Evolutionary conservation across 202 grass and related monocot genomes (phyloP), one percentile per base, ranked within the genome.

Genomic region (Setaria italica): DNA sequence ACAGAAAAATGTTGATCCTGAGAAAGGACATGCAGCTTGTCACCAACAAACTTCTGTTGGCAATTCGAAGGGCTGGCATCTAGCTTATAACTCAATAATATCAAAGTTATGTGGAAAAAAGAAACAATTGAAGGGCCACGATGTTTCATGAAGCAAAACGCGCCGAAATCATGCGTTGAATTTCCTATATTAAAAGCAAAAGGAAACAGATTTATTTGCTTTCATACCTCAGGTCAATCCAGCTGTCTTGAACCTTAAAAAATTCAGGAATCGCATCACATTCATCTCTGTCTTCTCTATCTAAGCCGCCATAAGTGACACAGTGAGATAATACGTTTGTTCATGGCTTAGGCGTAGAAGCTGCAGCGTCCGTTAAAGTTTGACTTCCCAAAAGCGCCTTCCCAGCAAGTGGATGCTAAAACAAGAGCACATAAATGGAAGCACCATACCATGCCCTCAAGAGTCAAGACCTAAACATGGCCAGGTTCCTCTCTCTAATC

Each of bases 381-480:
- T 55, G 59, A 74, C 39, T 48, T 45, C 50, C 47, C 5, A 7
- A 74, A 50, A 77, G 45, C 11, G 14, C 66, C 53, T 53, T 42
- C 15, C 2, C 43, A 75, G 66, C 53, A 89, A 65, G 78, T 85
- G 78, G 64, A 48, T 39, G 43, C 59, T 54, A 55, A 70, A 77
- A 11, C 58, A 63, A 6, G 16, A 70, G 14, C 1, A 62, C 5
- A 58, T 33, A 82, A 58, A 6, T 71, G 46, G 70, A 70, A 76
- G 71, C 45, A 49, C 29, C 63, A 48, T 48, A 71, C 77, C 47
- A 82, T 53, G 48, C 34, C 79, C 17, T 43, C 72, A 47, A 55
- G 72, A 54, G 49, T 55, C 72, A 37, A 54, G 50, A 50, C 60
- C 53, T 2, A 69, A 89, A 86, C 50, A 92, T 88, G 85, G 58